Percentiles rank a stretch among this genome's conserved stretches.
Conservation (phyloP, 441 rosid genomes). For the Pelargonium citronellum region DNA sequence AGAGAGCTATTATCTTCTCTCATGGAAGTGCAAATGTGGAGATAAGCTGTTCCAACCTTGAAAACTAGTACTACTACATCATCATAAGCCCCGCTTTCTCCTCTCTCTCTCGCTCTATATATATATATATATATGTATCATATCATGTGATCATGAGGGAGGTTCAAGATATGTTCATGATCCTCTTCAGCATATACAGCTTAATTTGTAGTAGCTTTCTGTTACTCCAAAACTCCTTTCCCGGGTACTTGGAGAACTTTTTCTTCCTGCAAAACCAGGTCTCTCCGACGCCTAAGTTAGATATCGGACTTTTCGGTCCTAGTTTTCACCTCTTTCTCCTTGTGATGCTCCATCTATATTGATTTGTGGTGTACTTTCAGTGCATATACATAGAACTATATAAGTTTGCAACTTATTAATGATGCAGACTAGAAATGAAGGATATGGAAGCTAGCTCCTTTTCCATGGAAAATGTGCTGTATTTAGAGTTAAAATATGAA, state of each 20-base stretch:
- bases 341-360: too few relatives aligned
- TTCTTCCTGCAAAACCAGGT: too few relatives aligned
- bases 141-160: neutral
- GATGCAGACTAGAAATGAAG: neutral
- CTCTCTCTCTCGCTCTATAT: too few relatives aligned
- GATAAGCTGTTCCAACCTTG: constrained; percentile 33
- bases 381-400: neutral
- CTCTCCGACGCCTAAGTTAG: too few relatives aligned
- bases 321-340: too few relatives aligned
- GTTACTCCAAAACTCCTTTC: neutral
- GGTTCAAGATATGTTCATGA: neutral
- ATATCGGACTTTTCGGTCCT: too few relatives aligned
- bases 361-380: neutral
- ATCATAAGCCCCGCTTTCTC: neutral
- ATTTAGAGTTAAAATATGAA: neutral
- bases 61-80: neutral
- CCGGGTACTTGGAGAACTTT: too few relatives aligned
- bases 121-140: too few relatives aligned
- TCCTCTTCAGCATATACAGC: neutral
- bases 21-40: constrained; percentile 45
- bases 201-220: neutral
- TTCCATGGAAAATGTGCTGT: neutral
- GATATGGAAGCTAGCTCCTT: neutral
- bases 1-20: constrained; percentile 33
- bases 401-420: neutral